Conservation (phyloP, 2,329 filamentous ascomycete genomes). For the Aspergillus vadensis region DNA sequence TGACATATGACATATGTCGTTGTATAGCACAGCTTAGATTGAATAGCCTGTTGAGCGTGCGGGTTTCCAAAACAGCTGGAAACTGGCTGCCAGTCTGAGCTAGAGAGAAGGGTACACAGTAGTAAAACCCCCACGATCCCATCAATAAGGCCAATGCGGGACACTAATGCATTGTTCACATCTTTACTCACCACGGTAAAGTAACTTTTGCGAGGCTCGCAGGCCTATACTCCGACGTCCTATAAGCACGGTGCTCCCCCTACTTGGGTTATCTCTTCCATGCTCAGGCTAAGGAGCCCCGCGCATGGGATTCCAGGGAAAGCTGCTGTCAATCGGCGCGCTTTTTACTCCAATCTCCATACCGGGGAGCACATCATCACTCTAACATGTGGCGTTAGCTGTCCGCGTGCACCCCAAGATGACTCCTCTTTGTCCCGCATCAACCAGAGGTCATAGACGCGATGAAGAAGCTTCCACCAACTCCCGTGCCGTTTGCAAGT, state of each 20-base stretch:
- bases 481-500: conserved; percentile 15
- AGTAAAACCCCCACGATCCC: not conserved
- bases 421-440: conserved; percentile 6
- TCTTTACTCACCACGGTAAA: not conserved
- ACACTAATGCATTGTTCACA: conserved; percentile 2
- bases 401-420: conserved; percentile 12
- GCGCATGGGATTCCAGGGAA: not conserved
- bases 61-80: not conserved
- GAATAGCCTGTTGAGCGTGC: not conserved
- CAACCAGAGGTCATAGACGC: conserved; percentile 16
- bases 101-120: not conserved
- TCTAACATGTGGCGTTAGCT: conserved; percentile 16
- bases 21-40: not conserved
- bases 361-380: conserved; percentile 17
- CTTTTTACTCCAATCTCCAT: not conserved
- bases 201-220: not conserved
- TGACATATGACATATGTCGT: not conserved
- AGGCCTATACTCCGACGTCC: not conserved
- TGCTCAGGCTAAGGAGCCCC: not conserved
- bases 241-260: not conserved
- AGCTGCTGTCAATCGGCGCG: not conserved
- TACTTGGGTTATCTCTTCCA: not conserved
- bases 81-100: not conserved
- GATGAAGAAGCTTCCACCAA: conserved; percentile 15
- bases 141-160: conserved; percentile 3